A percentile compares a stretch with the other conserved stretches of the same genome.
Evolutionary conservation across 2,329 filamentous ascomycete species (phyloP).

Genomic region (Penicillium sp.): DNA sequence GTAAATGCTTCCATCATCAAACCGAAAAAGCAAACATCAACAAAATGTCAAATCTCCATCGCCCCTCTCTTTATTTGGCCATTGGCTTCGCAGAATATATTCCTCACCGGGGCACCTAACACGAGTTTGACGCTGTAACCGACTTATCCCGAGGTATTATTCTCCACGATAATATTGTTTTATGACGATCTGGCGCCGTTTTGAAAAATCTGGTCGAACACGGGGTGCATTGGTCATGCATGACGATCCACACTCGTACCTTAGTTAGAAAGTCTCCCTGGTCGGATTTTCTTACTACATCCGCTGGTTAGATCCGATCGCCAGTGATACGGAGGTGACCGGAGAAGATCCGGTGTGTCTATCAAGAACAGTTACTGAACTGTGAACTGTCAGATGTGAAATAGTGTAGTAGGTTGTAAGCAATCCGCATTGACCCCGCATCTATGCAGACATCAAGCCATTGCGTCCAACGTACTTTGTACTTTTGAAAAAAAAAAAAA

Average conservation of each 20-base stretch:
- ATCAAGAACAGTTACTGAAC: background rate
- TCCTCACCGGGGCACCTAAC: background rate
- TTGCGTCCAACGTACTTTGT: background rate
- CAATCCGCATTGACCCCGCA: background rate
- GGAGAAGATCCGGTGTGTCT: background rate
- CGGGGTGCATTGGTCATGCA: conserved; percentile 6
- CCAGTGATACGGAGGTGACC: background rate
- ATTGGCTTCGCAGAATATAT: background rate
- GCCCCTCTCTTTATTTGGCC: background rate
- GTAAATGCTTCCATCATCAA: conserved; percentile 6
- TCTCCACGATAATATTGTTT: background rate
- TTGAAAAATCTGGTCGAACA: background rate
- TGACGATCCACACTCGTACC: conserved; percentile 1
- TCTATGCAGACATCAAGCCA: background rate
- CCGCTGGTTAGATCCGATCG: conserved; percentile 2
- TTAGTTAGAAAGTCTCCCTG: background rate
- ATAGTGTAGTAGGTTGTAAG: background rate
- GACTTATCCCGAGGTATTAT: background rate
- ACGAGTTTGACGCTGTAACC: conserved; percentile 12
- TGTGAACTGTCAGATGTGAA: too few species aligned
- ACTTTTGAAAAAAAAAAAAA: background rate
- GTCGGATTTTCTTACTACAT: background rate
- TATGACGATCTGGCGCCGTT: background rate
- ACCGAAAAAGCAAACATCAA: conserved; percentile 15
- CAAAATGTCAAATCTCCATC: background rate